Conservation (phyloP, 768 basidiomycete genomes). For the Hydnomerulius pinastri region DNA sequence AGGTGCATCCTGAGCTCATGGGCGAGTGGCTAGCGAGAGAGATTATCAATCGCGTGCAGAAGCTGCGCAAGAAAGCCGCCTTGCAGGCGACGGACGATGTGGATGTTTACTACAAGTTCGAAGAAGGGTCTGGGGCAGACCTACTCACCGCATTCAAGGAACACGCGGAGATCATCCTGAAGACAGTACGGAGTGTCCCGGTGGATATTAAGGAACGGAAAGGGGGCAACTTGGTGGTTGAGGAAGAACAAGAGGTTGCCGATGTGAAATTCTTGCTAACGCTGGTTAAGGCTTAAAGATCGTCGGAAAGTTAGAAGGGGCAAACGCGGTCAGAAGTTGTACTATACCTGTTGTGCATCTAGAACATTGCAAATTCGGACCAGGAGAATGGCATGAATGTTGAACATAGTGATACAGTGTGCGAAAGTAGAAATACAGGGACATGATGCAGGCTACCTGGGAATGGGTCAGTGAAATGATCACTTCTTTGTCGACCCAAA, state of each 20-base stretch:
- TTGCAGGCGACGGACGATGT: slow-evolving; percentile 95
- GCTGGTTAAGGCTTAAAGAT: slow-evolving; percentile 45
- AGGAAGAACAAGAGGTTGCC: slow-evolving; percentile 86
- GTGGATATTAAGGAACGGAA: slow-evolving; percentile 55
- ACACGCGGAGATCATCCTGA: slow-evolving; percentile 68
- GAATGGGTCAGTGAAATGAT: slow-evolving; percentile 26
- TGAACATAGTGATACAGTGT: slow-evolving; percentile 14
- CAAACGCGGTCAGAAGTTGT: slow-evolving; percentile 4
- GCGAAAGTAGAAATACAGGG: slow-evolving; percentile 16
- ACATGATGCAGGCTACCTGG: slow-evolving; percentile 4
- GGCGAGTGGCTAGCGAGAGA: slow-evolving; percentile 89
- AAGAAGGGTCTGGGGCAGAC: slow-evolving; percentile 64
- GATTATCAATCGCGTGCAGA: slow-evolving; percentile 91
- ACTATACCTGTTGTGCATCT: slow-evolving; percentile 23
- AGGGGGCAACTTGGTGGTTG: slow-evolving; percentile 57
- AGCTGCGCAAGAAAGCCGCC: slow-evolving; percentile 92
- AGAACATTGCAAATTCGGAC: not conserved
- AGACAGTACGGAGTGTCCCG: slow-evolving; percentile 75
- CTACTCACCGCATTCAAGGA: slow-evolving; percentile 63
- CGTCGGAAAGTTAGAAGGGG: not conserved
- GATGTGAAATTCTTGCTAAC: slow-evolving; percentile 77
- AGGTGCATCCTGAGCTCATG: slow-evolving; percentile 83
- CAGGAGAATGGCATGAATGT: not conserved
- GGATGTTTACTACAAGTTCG: slow-evolving; percentile 81
- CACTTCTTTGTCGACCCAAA: slow-evolving; percentile 87